Evolutionary conservation across 805 yeast species (phyloP).

Genomic region (Cyberlindnera euphorbiiphila): DNA sequence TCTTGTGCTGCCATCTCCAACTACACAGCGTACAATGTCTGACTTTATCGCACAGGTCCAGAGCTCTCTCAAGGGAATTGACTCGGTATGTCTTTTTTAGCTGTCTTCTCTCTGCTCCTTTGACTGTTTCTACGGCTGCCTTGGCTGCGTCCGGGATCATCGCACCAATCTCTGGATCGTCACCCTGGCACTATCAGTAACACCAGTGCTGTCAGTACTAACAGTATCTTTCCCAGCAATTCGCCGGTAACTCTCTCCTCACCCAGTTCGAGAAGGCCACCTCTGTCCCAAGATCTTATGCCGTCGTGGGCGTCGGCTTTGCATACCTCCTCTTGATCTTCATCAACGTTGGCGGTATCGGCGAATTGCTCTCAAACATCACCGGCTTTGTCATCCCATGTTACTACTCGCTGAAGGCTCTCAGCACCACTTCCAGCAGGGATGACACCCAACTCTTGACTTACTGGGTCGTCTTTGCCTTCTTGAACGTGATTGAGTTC

Average conservation of each 20-base stretch:
- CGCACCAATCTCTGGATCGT: no score
- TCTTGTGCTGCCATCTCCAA: no score
- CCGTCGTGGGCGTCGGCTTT: slow-evolving; percentile 59
- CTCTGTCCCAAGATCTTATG: slow-evolving; percentile 77
- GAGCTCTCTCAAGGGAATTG: slow-evolving; percentile 43
- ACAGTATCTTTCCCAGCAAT: slow-evolving; percentile 12
- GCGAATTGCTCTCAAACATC: slow-evolving; percentile 87
- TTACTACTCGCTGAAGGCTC: slow-evolving; percentile 79
- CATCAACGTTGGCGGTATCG: slow-evolving; percentile 90
- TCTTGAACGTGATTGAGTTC: slow-evolving; percentile 86
- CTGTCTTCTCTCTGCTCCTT: background rate
- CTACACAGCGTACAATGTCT: slow-evolving; percentile 36
- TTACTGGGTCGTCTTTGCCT: slow-evolving; percentile 98
- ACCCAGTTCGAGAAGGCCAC: slow-evolving; percentile 26
- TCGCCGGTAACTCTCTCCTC: slow-evolving; percentile 21
- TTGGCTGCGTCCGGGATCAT: no score
- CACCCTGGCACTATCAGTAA: no score
- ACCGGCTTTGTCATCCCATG: slow-evolving; percentile 92
- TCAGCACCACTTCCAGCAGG: slow-evolving; percentile 59
- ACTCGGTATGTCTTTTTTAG: slow-evolving; percentile 36
- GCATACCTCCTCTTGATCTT: slow-evolving; percentile 76
- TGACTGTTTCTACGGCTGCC: no score
- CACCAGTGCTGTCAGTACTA: slow-evolving; percentile 2
- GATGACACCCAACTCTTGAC: slow-evolving; percentile 90
- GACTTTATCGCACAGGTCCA: slow-evolving; percentile 45